Evolutionary conservation across 106 monocot species (phyloP), one percentile per base, ranked within the genome.

Genomic region (Apostasia shenzhenica): DNA sequence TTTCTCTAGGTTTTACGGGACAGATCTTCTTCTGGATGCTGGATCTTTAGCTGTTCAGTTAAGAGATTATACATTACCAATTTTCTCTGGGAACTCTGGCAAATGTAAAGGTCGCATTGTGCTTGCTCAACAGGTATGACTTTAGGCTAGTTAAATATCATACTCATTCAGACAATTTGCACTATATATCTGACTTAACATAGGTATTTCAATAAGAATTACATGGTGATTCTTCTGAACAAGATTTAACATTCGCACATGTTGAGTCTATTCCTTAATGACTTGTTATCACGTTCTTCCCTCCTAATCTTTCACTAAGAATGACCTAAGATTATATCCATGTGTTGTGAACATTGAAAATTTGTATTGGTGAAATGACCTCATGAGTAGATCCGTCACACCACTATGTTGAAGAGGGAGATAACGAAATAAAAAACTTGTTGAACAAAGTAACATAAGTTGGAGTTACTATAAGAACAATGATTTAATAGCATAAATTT

Each of bases 1-100:
- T 48, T 93, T 93, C 71, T 83, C 93, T 37, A 77, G 89, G 62
- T 54, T 93, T 11, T 89, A 89, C 82, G 93, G 93, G 74, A 84
- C 86, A 67, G 68, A 86, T 73, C 70, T 93, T 73, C n/a, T 46
- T 69, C 72, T 93, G 12, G 73, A 74, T 55, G 72, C 82, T 12
- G 79, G 82, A 14, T 86, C 89, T 59, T 84, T 93, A 56, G 59
- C 77, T 45, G 62, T 81, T 41, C 81, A 84, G 60, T 54, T 93
- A 65, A 89, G 93, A 76, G 72, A 93, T 68, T 93, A 93, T 76
- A 89, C 89, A 41, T 84, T 67, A 70, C 89, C 93, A 62, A 72
- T 89, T 2, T 93, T 93, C 80, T 70, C 86, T 80, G 89, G 76
- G 4, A 73, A 72, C 61, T 45, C 73, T 80, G 89, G 93, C 44